Conservation (phyloP, 306 rosid genomes). For the Rosa persica region DNA sequence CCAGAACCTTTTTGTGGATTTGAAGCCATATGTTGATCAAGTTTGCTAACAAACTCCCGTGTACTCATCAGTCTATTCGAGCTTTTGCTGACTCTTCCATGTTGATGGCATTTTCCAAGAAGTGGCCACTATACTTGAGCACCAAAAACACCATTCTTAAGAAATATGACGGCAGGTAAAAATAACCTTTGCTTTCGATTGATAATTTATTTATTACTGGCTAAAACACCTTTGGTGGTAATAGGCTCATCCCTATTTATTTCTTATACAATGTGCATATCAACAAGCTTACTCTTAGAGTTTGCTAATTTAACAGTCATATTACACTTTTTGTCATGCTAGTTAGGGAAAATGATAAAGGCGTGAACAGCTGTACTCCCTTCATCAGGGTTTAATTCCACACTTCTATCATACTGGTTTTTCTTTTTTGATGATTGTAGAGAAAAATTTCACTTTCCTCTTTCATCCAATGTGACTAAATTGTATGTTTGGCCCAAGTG, state of each 20-base stretch:
- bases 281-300: background rate
- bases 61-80: constrained; percentile 67
- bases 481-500: background rate
- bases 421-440: background rate
- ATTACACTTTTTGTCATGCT: background rate
- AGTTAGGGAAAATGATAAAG: background rate
- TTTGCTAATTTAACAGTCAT: background rate
- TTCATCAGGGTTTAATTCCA: background rate
- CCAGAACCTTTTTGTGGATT: background rate
- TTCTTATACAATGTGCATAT: background rate
- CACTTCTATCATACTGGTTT: background rate
- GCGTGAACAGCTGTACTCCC: background rate
- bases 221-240: background rate
- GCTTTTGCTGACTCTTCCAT: constrained; percentile 95
- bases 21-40: background rate
- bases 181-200: constrained; percentile 14
- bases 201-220: background rate
- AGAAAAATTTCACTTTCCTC: background rate
- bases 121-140: constrained; percentile 95
- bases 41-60: constrained; percentile 13
- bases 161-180: constrained; percentile 96
- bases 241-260: background rate
- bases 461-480: background rate
- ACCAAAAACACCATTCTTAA: constrained; percentile 95
- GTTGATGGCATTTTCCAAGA: constrained; percentile 77